Evolutionary conservation across 176 grass and related monocot species (phyloP), one percentile per base, ranked within the genome.

Genomic region (Saccharum officinarum): DNA sequence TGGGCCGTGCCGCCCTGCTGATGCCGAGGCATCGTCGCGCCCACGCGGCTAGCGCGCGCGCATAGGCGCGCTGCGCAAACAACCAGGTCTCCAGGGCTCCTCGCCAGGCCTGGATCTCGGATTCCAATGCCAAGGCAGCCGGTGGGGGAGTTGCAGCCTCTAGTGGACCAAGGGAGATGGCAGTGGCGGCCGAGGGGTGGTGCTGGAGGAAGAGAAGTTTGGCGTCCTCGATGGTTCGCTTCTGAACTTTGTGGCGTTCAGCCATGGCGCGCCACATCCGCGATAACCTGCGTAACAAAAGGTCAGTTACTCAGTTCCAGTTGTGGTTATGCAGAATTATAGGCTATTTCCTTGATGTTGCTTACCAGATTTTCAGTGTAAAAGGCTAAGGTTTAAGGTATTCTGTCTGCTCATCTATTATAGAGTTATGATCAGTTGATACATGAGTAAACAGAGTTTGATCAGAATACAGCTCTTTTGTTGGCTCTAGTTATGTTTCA

Each of bases 231-330:
- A 96, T 92, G 7, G 90, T 90, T 10, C 88, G 88, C 61, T 94
- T 95, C 71, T 99, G 97, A 20, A 88, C 87, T n/a, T 87, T 83
- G 86, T 99, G 94, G 10, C 92, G 89, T 45, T 99, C 97, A n/a
- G 92, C 92, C 88, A 96, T 94, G 83, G 92, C 87, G 13, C 62
- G 86, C 97, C 97, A 96, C 97, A 99, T 96, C 81, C 90, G 89
- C 7, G 90, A 94, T 34, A 94, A 34, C 61, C 97, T 99, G 81
- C 85, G n/a, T 22, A 38, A 64, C 44, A 76, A 15, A 61, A 79
- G 0, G 6, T 73, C 38, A 68, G 3, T 1, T 41, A 7, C 13
- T 73, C 38, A 68, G 5, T 1, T 41, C 10, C 13, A 17, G 8
- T n/a, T 28, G 11, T 68, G 28, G 22, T 15, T 37, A 41, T 54